These are phyloP conservation scores for Fusarium zealandicum DNA, from an alignment of 2,329 filamentous ascomycete genomes.

Conservation along the genomic window DNA sequence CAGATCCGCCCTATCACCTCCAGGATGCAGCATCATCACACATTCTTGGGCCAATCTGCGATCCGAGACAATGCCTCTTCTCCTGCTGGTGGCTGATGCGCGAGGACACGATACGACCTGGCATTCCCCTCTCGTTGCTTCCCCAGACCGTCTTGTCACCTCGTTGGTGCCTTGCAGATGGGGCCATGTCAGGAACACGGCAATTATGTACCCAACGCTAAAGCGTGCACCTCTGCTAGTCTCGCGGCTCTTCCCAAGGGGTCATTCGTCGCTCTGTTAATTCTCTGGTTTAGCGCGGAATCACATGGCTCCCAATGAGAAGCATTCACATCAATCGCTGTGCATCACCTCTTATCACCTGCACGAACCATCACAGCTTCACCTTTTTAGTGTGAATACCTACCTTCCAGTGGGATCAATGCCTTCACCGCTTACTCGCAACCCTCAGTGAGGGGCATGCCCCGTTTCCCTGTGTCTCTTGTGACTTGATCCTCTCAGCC, in stretches of 20 bases:
- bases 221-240: constrained; percentile 1
- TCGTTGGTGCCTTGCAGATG: constrained; percentile 32
- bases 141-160: constrained; percentile 9
- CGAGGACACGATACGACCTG: neutral
- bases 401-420: constrained; percentile 26
- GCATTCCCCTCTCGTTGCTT: constrained; percentile 12
- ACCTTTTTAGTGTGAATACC: constrained; percentile 11
- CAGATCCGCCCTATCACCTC: constrained; percentile 26
- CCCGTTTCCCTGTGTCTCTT: constrained; percentile 3
- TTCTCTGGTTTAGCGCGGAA: constrained; percentile 30
- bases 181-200: too few species aligned
- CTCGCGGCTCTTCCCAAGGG: constrained; percentile 30
- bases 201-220: too few species aligned
- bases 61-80: constrained; percentile 19
- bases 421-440: constrained; percentile 8
- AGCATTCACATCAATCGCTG: constrained; percentile 32
- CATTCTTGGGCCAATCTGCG: constrained; percentile 29
- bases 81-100: constrained; percentile 27
- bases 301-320: constrained; percentile 35
- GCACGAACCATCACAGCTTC: constrained; percentile 37
- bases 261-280: constrained; percentile 18
- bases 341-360: constrained; percentile 32
- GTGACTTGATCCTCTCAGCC: constrained; percentile 27
- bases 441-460: constrained; percentile 15
- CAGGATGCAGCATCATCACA: constrained; percentile 35